phyloP scores from a whole-genome alignment of 495 filamentous ascomycete species.

The Aspergillus egyptiacus region DNA sequence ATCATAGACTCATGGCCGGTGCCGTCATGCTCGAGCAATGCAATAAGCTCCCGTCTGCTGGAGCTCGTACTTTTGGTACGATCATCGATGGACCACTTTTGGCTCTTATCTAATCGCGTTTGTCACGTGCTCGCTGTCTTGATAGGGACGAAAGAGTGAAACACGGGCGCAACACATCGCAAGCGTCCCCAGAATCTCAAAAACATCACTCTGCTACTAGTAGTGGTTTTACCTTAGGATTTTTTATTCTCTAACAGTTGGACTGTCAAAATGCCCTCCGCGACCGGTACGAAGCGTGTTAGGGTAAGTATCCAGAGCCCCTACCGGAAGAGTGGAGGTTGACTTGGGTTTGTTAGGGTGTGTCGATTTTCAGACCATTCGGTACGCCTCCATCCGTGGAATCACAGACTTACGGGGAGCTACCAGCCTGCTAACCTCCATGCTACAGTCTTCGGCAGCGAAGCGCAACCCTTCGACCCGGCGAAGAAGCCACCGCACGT shows the following conservation, averaged over 20 bases:
- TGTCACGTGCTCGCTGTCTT: constrained; percentile 4
- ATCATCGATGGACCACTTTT: background rate
- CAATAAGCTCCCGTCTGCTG: constrained; percentile 13
- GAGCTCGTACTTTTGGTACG: too few species aligned
- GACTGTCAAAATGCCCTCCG: constrained; percentile 44
- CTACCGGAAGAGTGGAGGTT: constrained; percentile 7
- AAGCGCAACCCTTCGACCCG: constrained; percentile 69
- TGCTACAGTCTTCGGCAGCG: constrained; percentile 66
- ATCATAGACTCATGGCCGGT: background rate
- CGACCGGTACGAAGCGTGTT: constrained; percentile 51
- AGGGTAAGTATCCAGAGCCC: constrained; percentile 34
- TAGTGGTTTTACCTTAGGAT: background rate
- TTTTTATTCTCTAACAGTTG: background rate
- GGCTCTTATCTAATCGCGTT: constrained; percentile 16
- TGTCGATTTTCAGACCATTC: constrained; percentile 72
- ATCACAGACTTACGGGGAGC: constrained; percentile 6
- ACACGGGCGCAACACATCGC: background rate
- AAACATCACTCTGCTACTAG: background rate
- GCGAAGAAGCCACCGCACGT: constrained; percentile 54
- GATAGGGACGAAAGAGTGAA: background rate
- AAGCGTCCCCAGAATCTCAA: background rate
- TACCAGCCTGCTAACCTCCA: background rate
- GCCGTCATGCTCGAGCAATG: background rate
- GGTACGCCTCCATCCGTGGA: constrained; percentile 27
- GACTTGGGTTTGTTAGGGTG: constrained; percentile 43